Conservation (phyloP, 164 flowering plant genomes). For the Tetrastigma voinierianum region DNA sequence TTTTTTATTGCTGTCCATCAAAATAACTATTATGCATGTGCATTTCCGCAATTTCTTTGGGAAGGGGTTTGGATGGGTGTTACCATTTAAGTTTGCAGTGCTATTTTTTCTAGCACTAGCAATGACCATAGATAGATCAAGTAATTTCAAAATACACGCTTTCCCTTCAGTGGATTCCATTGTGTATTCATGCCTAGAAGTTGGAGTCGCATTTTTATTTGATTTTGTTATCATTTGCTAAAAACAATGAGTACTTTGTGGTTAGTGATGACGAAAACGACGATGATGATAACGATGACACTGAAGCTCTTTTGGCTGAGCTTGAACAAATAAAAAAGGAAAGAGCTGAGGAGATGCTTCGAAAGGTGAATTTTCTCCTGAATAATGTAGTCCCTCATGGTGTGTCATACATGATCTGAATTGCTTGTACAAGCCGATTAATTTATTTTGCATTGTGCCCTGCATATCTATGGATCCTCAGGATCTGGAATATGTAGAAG, state of each 20-base stretch:
- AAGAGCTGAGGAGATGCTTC: constrained; percentile 81
- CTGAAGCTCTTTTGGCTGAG: constrained; percentile 89
- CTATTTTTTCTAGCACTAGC: no score
- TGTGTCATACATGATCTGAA: not conserved
- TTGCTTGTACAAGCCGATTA: not conserved
- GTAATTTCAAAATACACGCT: not conserved
- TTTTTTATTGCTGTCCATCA: no score
- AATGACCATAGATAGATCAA: no score
- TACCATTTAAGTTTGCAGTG: no score
- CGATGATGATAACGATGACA: constrained; percentile 82
- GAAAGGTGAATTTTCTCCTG: constrained; percentile 42
- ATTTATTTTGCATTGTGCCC: no score
- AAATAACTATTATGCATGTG: no score
- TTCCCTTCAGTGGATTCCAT: not conserved
- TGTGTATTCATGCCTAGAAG: not conserved
- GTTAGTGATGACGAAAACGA: constrained; percentile 50
- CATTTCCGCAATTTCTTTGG: no score
- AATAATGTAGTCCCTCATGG: not conserved
- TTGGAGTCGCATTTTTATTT: not conserved
- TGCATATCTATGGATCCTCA: no score
- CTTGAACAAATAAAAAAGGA: constrained; percentile 90
- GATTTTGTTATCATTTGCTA: not conserved
- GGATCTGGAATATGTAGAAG: not conserved
- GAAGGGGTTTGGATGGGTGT: no score
- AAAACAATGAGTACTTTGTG: not conserved